Evolutionary conservation across 352 stramenopile species (phyloP), one percentile per base, ranked within the genome.

Genomic region (Saprolegnia parasitica): DNA sequence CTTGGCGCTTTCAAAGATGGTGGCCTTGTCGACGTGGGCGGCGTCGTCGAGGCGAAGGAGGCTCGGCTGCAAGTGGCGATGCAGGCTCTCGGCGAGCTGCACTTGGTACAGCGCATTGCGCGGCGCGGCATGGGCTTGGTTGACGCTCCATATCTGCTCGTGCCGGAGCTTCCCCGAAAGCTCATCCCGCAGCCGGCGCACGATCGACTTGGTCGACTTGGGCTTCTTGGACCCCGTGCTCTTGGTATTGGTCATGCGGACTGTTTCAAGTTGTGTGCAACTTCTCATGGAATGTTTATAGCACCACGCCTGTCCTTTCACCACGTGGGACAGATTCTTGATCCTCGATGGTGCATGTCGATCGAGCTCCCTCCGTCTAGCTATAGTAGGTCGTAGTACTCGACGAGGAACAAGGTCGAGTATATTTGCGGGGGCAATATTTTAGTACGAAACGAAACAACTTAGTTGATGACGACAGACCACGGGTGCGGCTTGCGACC

Each of bases 401-500:
- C 47, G 24, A 55, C 2, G 24, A 23, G 24, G 5, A 55, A 55
- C 24, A 29, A 35, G 29, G 29, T 35, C 2, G 29, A 35, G 29
- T 35, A 5, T 35, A 35, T 35, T 35, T 35, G 29, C 29, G 29
- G 29, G 2, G 29, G 29, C 29, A 35, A 35, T 35, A 35, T 35
- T 35, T 5, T 35, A 35, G 29, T 35, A 35, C 29, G 29, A 49
- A 2, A n/a, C 26, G n/a, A 67, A 52, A 18, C 26, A 18, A 42
- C n/a, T 72, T 77, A 83, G 68, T 84, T 77, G 58, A 86, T 72
- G 54, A 83, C 29, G 35, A 83, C 67, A 29, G 78, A 85, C 79
- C 79, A 87, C 58, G 78, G 78, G 62, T 85, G 78, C n/a, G 83
- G 71, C 23, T 71, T 73, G 64, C 78, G 79, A 45, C 79, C 79